phyloP scores from a whole-genome alignment of 805 yeast genomes.

The Danielia reshetovae region DNA sequence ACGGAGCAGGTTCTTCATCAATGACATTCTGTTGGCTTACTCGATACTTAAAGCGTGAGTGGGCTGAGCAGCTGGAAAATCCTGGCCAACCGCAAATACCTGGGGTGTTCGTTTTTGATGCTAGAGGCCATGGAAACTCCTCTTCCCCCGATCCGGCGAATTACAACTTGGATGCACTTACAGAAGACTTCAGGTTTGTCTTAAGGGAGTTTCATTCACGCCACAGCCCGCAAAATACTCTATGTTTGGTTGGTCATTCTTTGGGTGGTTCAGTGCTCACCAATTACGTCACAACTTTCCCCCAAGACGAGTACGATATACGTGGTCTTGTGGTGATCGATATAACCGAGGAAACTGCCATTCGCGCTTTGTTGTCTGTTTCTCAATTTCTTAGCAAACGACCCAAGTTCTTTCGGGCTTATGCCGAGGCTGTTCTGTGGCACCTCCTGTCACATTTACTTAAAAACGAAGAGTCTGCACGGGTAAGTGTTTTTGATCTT shows the following conservation, averaged over 20 bases:
- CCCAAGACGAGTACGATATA: conserved; percentile 25
- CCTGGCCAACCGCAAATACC: conserved; percentile 40
- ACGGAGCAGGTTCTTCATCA: conserved; percentile 93
- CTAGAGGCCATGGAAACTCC: conserved; percentile 76
- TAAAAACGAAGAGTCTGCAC: conserved; percentile 58
- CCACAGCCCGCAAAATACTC: conserved; percentile 12
- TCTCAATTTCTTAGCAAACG: conserved; percentile 57
- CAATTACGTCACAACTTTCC: conserved; percentile 27
- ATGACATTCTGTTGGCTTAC: conserved; percentile 57
- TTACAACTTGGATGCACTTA: conserved; percentile 48
- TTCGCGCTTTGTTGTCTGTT: conserved; percentile 65
- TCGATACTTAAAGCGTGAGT: conserved; percentile 18
- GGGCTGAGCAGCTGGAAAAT: conserved; percentile 43
- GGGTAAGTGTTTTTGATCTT: conserved; percentile 72
- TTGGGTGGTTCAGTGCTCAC: conserved; percentile 87
- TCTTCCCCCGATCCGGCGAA: conserved; percentile 13
- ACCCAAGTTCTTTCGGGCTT: conserved; percentile 54
- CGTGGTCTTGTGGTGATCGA: conserved; percentile 79
- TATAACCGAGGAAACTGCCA: conserved; percentile 92
- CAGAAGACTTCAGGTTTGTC: conserved; percentile 54
- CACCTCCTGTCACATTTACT: conserved; percentile 57
- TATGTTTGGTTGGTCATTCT: conserved; percentile 82
- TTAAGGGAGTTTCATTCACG: conserved; percentile 32
- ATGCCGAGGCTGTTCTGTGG: conserved; percentile 74
- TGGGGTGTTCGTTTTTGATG: conserved; percentile 62